These are phyloP conservation scores for Mikania micrantha DNA, from an alignment of 129 eudicot genomes.

Conservation along the genomic window DNA sequence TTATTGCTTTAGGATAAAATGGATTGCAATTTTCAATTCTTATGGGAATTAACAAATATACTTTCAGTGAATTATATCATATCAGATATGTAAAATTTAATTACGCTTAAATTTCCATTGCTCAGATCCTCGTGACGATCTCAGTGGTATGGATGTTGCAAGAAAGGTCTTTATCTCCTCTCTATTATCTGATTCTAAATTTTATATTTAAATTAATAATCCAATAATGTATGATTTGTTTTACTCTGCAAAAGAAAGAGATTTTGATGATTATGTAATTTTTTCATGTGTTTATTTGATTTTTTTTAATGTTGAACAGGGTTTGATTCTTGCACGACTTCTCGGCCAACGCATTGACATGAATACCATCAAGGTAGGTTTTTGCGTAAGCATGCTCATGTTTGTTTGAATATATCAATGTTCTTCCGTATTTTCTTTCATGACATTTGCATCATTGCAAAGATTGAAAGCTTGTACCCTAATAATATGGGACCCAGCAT, in stretches of 20 bases:
- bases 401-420: slow-evolving; percentile 4
- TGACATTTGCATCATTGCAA: slow-evolving; percentile 17
- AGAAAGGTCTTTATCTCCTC: slow-evolving; percentile 60
- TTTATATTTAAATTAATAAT: background rate
- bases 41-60: background rate
- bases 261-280: background rate
- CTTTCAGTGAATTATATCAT: background rate
- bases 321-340: slow-evolving; percentile 88
- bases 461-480: slow-evolving; percentile 87
- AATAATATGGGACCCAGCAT: slow-evolving; percentile 63
- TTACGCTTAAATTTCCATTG: slow-evolving; percentile 7
- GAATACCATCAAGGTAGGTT: slow-evolving; percentile 58
- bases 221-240: background rate
- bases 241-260: background rate
- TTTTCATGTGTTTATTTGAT: background rate
- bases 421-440: background rate
- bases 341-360: slow-evolving; percentile 69
- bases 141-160: slow-evolving; percentile 96
- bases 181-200: slow-evolving; percentile 2
- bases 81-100: background rate
- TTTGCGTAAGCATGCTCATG: background rate
- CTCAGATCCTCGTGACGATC: slow-evolving; percentile 98
- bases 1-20: background rate
- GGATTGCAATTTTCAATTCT: background rate
- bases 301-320: slow-evolving; percentile 42